Evolutionary conservation across 805 yeast species (phyloP), one percentile per base, ranked within the genome.

Genomic region (Yamadazyma akitaensis): DNA sequence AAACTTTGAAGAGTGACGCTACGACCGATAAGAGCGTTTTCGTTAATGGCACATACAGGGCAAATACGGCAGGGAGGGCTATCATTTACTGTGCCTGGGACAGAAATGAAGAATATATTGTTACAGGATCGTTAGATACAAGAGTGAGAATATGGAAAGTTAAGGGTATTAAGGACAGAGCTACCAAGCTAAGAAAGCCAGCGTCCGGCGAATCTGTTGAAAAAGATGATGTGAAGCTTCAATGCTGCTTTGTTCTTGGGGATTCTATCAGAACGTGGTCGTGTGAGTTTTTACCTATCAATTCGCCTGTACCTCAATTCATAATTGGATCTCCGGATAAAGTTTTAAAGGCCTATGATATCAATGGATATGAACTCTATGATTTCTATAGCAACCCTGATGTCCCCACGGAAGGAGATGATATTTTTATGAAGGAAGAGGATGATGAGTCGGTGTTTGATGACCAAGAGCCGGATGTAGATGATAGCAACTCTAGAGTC

Each of bases 301-400:
- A 40, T 65, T 49, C 51, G 14, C 37, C 52, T 5, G 56, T 60
- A 12, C 74, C 75, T 1, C 69, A 75, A 43, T 83, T 89, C 54
- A 73, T 86, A 5, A 72, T 87, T 17, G 92, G 95, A 0, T 82
- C 91, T 0, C 90, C 91, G 0, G 96, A 87, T 59, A 81, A 82
- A 51, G 83, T 65, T 4, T 57, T 72, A 34, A 68, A 68, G 47
- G 73, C 68, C 1, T 72, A 54, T 45, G 67, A 69, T 44, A 51
- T 72, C 9, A 60, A 67, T 41, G 77, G 77, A 3, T 54, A 54
- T 3, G 74, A 70, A 49, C 50, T 72, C n/a, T 66, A 70, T 55
- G 76, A 72, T 48, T 72, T 72, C 47, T 70, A 71, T 51, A 66
- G 65, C 16, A 67, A 67, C 47, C 42, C 47, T 3, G 42, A 43